Base-by-base conservation (phyloP, 1,284 basidiomycete species). In the Psilocybe mexicana region DNA sequence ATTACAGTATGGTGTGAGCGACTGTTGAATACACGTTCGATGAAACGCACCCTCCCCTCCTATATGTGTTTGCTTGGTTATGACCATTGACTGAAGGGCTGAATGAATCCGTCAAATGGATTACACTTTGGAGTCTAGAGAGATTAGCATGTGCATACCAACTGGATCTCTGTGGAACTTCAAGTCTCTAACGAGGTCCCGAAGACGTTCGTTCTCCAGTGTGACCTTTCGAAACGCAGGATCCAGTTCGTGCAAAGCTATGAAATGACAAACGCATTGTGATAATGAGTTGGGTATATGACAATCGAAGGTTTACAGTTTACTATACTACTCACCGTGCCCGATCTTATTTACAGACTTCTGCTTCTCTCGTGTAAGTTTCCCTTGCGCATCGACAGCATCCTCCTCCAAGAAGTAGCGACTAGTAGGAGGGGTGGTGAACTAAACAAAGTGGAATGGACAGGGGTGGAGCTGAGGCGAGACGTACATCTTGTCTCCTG, bases 51-150 rank as follows among this genome's bases (percentile, higher is more conserved):
- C 93, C 80, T 91, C 86, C 1, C 93, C 94, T 2, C 95, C 95
- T 30, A 96, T 94, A 55, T 87, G 79, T 1, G 90, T 86, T 69
- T 95, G 93, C 72, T 96, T 96, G 67, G 87, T 92, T 57, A 96
- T 96, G 24, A 98, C 81, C 96, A 98, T 98, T 14, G 90, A 93
- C 72, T 99, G 96, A 53, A 98, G 76, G 3, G 94, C 94, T 87
- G 35, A 36, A 6, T 24, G 11, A 4, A 12, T 25, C 11, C 25
- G 24, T 24, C 40, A 43, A 45, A 54, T 45, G 30, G 12, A 52
- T 26, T 38, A 23, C 18, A 46, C 43, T 26, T 38, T 18, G n/a
- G 24, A 47, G 2, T 12, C n/a, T 25, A 52, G 3, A 1, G n/a
- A 28, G 3, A n/a, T n/a, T n/a, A n/a, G n/a, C n/a, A n/a, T 7